phyloP scores from a whole-genome alignment of 768 basidiomycete genomes.

The Chlorophyllum brunneum region DNA sequence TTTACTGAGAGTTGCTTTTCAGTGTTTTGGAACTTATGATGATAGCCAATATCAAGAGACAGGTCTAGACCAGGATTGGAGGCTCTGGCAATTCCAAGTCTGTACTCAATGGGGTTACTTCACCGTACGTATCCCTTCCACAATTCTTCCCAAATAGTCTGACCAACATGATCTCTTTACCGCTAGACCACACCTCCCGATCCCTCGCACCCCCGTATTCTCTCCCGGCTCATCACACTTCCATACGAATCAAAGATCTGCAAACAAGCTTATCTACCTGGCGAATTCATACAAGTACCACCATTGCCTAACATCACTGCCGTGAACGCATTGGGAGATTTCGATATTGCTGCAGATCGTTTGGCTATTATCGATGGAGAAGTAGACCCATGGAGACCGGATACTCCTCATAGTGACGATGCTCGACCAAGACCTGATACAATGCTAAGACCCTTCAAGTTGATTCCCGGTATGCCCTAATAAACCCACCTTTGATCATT shows the following conservation, averaged over 20 bases:
- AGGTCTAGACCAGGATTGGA: conserved; percentile 71
- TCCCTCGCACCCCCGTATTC: conserved; percentile 63
- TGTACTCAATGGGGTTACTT: conserved; percentile 98
- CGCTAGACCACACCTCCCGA: conserved; percentile 74
- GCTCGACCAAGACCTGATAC: conserved; percentile 71
- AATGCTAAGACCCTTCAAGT: conserved; percentile 71
- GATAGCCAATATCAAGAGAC: conserved; percentile 60
- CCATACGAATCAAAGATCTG: conserved; percentile 35
- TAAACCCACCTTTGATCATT: background rate
- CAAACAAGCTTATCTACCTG: conserved; percentile 62
- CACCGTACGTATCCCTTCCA: conserved; percentile 41
- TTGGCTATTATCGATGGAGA: conserved; percentile 89
- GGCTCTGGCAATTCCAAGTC: conserved; percentile 87
- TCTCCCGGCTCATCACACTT: conserved; percentile 67
- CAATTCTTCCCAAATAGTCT: background rate
- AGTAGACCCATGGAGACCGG: conserved; percentile 90
- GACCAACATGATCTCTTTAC: background rate
- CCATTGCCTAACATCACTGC: conserved; percentile 70
- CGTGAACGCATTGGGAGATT: conserved; percentile 85
- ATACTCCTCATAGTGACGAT: conserved; percentile 76
- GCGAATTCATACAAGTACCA: conserved; percentile 71
- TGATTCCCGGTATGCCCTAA: conserved; percentile 66
- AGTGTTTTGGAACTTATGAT: conserved; percentile 89
- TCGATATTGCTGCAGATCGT: conserved; percentile 72
- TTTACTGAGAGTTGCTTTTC: background rate